Evolutionary conservation across 179 eudicot genomes (phyloP), one percentile per base, ranked within the genome.

Genomic region (Dionaea muscipula): DNA sequence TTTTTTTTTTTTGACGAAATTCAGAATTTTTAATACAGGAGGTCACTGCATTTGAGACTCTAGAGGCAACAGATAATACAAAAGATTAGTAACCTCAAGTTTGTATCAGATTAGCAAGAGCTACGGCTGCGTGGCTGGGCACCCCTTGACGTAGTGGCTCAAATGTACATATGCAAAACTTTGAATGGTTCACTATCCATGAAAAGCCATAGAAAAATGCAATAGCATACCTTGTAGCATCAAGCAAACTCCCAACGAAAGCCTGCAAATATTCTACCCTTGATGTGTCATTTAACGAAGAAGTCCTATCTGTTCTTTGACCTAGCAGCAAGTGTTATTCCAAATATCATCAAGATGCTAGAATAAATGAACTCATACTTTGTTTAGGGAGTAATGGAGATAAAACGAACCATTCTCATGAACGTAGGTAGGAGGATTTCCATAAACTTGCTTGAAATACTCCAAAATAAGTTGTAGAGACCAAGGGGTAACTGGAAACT

Each of bases 221-320:
- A 13, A 43, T 43, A 17, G 4, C 10, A 27, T 71, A 81, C 85
- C 85, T 78, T 33, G 78, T 24, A 19, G 81, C 79, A 62, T 77
- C 72, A 37, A 80, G 85, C 72, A 80, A 27, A 64, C 68, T 55
- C 33, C 78, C 74, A 22, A 83, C 62, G 59, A 52, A 77, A 17
- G 55, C 66, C 26, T 67, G 71, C 49, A 77, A 43, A 51, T 66
- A 82, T 12, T 71, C 62, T 43, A 80, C 71, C 51, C 85, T 72
- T 23, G 73, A n/a, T 25, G 57, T 51, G 45, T 80, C 90, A 19
- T 68, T 9, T 39, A 77, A 2, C 38, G 72, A 39, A 64, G 64
- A 53, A 36, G 59, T 51, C n/a, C 72, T 64, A 1, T 15, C 41
- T 39, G 61, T 55, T 55, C n/a, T 25, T 50, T 77, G 78, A 40